Conservation (phyloP, 2,329 filamentous ascomycete species). For the Claviceps fusiformis region DNA sequence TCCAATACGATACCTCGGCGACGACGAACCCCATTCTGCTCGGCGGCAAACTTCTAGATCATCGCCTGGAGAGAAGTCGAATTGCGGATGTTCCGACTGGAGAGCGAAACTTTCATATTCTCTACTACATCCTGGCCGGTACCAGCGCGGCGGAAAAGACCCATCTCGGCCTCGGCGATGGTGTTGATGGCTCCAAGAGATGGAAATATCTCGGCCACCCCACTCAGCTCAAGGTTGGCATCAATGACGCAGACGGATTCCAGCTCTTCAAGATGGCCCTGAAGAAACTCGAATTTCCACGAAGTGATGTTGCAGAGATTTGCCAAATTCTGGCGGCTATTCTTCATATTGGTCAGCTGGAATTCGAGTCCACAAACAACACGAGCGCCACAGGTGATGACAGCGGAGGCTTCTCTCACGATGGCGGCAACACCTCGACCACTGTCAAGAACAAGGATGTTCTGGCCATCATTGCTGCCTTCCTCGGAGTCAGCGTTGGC, state of each 20-base stretch:
- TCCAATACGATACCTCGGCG: conserved; percentile 88
- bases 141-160: conserved; percentile 82
- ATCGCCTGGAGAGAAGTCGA: conserved; percentile 80
- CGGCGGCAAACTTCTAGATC: conserved; percentile 87
- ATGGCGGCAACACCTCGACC: conserved; percentile 76
- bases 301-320: conserved; percentile 88
- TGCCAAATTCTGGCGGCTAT: conserved; percentile 91
- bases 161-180: conserved; percentile 54
- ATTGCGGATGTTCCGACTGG: conserved; percentile 88
- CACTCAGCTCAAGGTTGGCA: conserved; percentile 90
- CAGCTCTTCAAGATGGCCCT: conserved; percentile 95
- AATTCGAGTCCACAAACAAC: conserved; percentile 71
- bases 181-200: conserved; percentile 48
- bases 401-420: conserved; percentile 90
- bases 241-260: conserved; percentile 92
- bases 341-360: conserved; percentile 92
- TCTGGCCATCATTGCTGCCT: conserved; percentile 76
- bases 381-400: conserved; percentile 75
- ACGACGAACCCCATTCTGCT: conserved; percentile 76
- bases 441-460: conserved; percentile 90
- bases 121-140: conserved; percentile 90
- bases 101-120: conserved; percentile 88
- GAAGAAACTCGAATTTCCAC: conserved; percentile 84
- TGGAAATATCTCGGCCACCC: conserved; percentile 96
- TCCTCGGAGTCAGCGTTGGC: conserved; percentile 69